Evolutionary conservation across 352 stramenopile species (phyloP).

Genomic region (Pythium dissimile): DNA sequence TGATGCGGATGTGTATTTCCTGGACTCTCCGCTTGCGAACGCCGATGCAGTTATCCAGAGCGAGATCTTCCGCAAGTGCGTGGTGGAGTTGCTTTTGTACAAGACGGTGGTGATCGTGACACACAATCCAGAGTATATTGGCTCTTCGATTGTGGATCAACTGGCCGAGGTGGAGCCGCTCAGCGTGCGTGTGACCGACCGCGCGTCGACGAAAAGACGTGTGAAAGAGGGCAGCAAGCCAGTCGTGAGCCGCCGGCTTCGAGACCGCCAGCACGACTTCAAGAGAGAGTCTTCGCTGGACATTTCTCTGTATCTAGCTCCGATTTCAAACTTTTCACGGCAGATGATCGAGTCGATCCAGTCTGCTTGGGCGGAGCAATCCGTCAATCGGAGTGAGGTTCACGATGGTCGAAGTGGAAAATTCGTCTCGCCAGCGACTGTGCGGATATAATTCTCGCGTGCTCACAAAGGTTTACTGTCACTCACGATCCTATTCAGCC

Average conservation of each 20-base stretch:
- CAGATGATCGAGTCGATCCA: too few species aligned
- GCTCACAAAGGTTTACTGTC: too few species aligned
- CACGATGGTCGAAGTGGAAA: too few species aligned
- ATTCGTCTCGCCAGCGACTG: too few species aligned
- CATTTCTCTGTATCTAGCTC: too few species aligned
- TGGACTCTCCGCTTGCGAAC: conserved; percentile 88
- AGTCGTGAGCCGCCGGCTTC: not conserved
- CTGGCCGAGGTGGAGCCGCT: not conserved
- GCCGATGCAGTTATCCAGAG: conserved; percentile 91
- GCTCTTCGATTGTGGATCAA: not conserved
- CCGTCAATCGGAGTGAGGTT: too few species aligned
- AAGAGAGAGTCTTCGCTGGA: too few species aligned
- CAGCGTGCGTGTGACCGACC: not conserved
- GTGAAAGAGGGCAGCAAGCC: not conserved
- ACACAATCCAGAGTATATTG: conserved; percentile 52
- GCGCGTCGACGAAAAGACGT: not conserved
- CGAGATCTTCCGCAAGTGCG: conserved; percentile 64
- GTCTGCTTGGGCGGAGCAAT: too few species aligned
- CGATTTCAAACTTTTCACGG: too few species aligned
- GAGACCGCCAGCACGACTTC: too few species aligned
- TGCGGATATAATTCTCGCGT: too few species aligned
- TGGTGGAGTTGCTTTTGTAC: conserved; percentile 14
- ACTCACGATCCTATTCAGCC: too few species aligned
- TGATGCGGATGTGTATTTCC: conserved; percentile 53
- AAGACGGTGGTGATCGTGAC: conserved; percentile 85